Evolutionary conservation across 805 yeast species (phyloP).

Genomic region (Candida wancherniae): DNA sequence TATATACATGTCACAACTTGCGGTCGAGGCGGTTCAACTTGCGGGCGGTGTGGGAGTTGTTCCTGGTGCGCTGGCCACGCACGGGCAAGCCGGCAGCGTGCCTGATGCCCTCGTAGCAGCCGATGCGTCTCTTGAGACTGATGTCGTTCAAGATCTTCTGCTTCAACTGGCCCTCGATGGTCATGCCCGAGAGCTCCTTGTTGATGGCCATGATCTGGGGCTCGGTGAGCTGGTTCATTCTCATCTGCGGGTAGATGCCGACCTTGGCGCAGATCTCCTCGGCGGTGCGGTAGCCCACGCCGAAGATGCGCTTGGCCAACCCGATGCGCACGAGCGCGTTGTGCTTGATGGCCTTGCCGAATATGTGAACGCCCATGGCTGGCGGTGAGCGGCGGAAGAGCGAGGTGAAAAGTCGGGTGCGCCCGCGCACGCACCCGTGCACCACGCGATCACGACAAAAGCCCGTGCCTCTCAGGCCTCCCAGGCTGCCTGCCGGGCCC

Average conservation of each 20-base stretch:
- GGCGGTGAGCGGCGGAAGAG: background rate
- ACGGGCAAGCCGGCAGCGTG: constrained; percentile 70
- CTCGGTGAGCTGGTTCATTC: constrained; percentile 89
- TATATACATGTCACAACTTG: constrained; percentile 17
- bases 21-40: constrained; percentile 76
- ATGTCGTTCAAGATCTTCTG: constrained; percentile 77
- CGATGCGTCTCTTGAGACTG: constrained; percentile 69
- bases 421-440: background rate
- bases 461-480: too few species aligned
- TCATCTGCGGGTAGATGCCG: constrained; percentile 89
- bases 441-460: too few species aligned
- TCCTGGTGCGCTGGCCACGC: constrained; percentile 85
- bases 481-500: too few species aligned
- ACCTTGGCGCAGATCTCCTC: constrained; percentile 75
- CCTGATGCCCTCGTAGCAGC: constrained; percentile 83
- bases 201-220: constrained; percentile 81
- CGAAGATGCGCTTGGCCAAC: constrained; percentile 76
- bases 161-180: constrained; percentile 75
- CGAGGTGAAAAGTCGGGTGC: background rate
- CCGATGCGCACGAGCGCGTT: constrained; percentile 48
- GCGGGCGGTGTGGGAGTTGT: constrained; percentile 86
- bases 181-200: constrained; percentile 77
- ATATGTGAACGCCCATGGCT: constrained; percentile 41
- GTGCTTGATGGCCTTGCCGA: constrained; percentile 42
- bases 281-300: constrained; percentile 75